Conservation (phyloP, 1,139 yeast species). For the Meyerozyma athensensis region DNA sequence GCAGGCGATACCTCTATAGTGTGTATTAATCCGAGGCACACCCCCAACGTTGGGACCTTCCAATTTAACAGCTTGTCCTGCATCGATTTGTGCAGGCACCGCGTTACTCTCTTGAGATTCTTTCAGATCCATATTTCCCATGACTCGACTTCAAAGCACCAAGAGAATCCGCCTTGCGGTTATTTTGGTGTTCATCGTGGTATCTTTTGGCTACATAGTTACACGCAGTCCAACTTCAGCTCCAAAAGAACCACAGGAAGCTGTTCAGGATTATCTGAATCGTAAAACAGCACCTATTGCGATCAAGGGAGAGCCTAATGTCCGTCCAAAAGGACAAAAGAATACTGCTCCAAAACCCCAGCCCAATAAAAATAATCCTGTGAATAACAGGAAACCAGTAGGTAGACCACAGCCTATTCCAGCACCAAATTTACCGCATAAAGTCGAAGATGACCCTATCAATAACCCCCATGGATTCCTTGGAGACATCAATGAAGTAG, state of each 20-base stretch:
- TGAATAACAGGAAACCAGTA: background rate
- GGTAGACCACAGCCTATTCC: background rate
- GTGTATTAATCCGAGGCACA: no score
- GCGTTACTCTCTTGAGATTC: background rate
- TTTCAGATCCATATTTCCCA: background rate
- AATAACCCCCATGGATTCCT: slow-evolving; percentile 18
- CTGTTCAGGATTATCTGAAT: background rate
- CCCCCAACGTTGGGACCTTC: no score
- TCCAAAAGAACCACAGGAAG: background rate
- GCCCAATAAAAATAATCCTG: background rate
- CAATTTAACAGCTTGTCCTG: no score
- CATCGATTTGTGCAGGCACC: background rate
- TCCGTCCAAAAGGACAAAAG: background rate
- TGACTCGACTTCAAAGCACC: slow-evolving; percentile 3
- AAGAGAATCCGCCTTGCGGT: slow-evolving; percentile 2
- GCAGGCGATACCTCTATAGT: no score
- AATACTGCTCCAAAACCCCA: background rate
- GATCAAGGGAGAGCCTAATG: slow-evolving; percentile 2
- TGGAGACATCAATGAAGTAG: slow-evolving; percentile 20
- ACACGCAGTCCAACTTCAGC: background rate
- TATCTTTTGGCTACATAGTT: background rate
- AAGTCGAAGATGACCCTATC: background rate
- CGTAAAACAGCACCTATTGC: background rate
- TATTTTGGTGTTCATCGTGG: background rate
- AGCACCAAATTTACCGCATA: background rate